Conservation (phyloP, 148 eudicot species). For the Rhododendron molle region DNA sequence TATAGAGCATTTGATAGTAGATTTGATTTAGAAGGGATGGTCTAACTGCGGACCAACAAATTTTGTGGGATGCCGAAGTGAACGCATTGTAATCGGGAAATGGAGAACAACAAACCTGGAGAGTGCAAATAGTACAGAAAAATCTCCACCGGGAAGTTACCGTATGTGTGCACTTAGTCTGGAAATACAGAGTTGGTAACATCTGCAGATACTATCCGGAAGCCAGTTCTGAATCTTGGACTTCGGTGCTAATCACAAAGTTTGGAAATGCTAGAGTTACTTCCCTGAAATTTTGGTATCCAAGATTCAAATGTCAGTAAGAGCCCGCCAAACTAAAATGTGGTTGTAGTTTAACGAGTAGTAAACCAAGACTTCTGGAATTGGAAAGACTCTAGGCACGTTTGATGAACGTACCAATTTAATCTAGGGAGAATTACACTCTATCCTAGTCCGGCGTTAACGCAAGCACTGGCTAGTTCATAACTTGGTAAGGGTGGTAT, state of each 20-base stretch:
- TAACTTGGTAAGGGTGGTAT: too few relatives aligned
- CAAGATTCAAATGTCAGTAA: not conserved
- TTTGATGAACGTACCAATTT: not conserved
- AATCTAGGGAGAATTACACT: not conserved
- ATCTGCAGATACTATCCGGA: slow-evolving; percentile 6
- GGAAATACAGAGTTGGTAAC: not conserved
- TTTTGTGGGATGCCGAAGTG: not conserved
- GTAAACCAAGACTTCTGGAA: not conserved
- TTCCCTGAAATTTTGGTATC: slow-evolving; percentile 39
- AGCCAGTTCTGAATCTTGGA: slow-evolving; percentile 28
- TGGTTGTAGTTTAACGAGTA: not conserved
- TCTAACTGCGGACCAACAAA: not conserved
- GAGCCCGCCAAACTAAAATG: not conserved
- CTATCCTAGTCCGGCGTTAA: not conserved
- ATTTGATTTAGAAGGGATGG: not conserved
- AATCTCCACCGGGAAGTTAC: not conserved
- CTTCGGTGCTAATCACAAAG: slow-evolving; percentile 37
- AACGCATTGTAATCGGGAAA: not conserved
- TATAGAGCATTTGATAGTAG: not conserved
- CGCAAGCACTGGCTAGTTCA: not conserved
- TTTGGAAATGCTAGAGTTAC: slow-evolving; percentile 62
- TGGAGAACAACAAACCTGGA: not conserved
- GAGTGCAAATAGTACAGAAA: not conserved
- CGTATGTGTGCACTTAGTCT: not conserved
- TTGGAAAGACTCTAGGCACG: not conserved